phyloP scores from a whole-genome alignment of 768 basidiomycete genomes.

The Botryobasidium botryosum region DNA sequence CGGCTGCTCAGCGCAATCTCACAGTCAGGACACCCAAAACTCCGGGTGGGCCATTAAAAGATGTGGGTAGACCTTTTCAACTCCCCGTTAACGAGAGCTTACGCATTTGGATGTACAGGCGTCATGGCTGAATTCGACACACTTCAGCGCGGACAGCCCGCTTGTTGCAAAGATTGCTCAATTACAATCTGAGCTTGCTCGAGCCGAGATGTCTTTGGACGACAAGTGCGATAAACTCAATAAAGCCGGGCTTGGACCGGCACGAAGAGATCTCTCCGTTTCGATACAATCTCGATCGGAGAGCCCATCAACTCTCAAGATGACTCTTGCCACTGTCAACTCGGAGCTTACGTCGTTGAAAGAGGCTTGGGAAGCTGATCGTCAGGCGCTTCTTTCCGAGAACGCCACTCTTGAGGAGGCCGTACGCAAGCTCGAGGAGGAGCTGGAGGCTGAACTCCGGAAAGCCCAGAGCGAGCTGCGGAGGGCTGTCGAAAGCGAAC shows the following conservation, averaged over 20 bases:
- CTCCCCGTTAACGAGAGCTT: not conserved
- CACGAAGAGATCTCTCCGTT: not conserved
- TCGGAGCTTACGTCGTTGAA: slow-evolving; percentile 45
- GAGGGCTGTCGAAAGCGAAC: slow-evolving; percentile 3
- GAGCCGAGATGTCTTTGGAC: too few species aligned
- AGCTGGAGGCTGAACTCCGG: not conserved
- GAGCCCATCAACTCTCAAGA: not conserved
- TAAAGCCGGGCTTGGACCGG: not conserved
- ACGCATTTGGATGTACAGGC: slow-evolving; percentile 26
- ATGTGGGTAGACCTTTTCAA: slow-evolving; percentile 32
- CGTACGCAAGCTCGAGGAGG: slow-evolving; percentile 17
- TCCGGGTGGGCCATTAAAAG: slow-evolving; percentile 59
- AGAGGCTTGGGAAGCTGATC: slow-evolving; percentile 54
- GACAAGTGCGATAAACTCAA: too few species aligned
- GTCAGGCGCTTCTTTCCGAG: slow-evolving; percentile 43
- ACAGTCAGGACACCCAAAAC: slow-evolving; percentile 48
- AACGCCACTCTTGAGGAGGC: slow-evolving; percentile 57
- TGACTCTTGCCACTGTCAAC: slow-evolving; percentile 37
- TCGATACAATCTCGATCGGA: slow-evolving; percentile 1
- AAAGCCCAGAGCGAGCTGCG: not conserved
- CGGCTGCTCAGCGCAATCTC: slow-evolving; percentile 4
- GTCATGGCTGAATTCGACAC: slow-evolving; percentile 35
- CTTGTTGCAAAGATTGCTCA: not conserved
- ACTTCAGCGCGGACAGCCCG: not conserved
- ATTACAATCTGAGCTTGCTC: not conserved